Evolutionary conservation across 257 asterid species (phyloP).

Genomic region (Scutellaria minor): DNA sequence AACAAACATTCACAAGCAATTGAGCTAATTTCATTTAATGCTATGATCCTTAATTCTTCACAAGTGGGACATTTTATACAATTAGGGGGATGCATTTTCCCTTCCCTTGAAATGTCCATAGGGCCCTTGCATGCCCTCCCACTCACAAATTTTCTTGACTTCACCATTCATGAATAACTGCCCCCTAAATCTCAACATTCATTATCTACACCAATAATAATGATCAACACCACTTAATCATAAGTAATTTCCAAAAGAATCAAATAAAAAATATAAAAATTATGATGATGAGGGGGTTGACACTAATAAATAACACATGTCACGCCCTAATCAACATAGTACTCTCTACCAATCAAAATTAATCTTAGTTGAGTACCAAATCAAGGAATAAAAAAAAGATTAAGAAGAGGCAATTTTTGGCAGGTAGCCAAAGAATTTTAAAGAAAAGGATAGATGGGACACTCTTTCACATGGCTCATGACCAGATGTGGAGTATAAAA

Average conservation of each 20-base stretch:
- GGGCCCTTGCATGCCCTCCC: slow-evolving; percentile 40
- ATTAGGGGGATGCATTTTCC: slow-evolving; percentile 53
- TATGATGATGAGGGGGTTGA: not conserved
- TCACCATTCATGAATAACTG: slow-evolving; percentile 32
- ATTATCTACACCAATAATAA: slow-evolving; percentile 23
- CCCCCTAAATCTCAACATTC: slow-evolving; percentile 22
- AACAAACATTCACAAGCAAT: too few species aligned
- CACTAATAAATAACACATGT: slow-evolving; percentile 26
- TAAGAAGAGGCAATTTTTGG: slow-evolving; percentile 37
- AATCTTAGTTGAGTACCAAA: slow-evolving; percentile 1
- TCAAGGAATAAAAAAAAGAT: slow-evolving; percentile 18
- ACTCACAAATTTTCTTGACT: slow-evolving; percentile 26
- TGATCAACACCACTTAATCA: not conserved
- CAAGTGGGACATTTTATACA: slow-evolving; percentile 47
- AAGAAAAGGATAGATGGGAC: slow-evolving; percentile 41
- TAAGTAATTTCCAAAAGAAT: not conserved
- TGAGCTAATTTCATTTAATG: slow-evolving; percentile 41
- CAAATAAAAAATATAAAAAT: not conserved
- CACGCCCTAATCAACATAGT: slow-evolving; percentile 17
- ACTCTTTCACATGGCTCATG: slow-evolving; percentile 58
- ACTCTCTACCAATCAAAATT: slow-evolving; percentile 25
- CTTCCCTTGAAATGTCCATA: slow-evolving; percentile 33
- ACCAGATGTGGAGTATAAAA: slow-evolving; percentile 42
- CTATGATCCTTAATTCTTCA: slow-evolving; percentile 43
- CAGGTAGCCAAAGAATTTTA: slow-evolving; percentile 35